Conservation (phyloP, 352 stramenopile species). For the Thalassiosira allenii region DNA sequence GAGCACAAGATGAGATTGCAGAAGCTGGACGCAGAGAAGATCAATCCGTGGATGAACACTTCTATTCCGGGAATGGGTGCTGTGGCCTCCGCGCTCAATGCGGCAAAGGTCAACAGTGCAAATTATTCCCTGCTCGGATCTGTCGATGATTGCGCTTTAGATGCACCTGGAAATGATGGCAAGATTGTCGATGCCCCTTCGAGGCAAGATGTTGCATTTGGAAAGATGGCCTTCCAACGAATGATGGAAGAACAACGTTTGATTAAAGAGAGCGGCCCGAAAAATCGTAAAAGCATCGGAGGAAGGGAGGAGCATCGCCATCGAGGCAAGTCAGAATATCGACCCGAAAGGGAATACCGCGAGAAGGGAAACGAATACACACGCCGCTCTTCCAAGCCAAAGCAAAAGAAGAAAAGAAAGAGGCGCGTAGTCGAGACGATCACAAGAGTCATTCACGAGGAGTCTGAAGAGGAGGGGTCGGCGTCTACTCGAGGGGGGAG, state of each 20-base stretch:
- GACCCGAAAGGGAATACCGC: too few species aligned
- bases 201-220: slow-evolving; percentile 42
- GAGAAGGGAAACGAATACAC: too few species aligned
- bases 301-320: background rate
- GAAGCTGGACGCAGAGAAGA: slow-evolving; percentile 26
- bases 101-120: too few species aligned
- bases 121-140: too few species aligned
- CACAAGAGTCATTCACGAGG: slow-evolving; percentile 48
- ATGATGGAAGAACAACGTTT: slow-evolving; percentile 24
- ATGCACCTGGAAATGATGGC: background rate
- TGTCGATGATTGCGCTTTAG: background rate
- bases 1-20: slow-evolving; percentile 46
- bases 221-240: slow-evolving; percentile 33
- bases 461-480: slow-evolving; percentile 51
- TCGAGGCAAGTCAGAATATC: too few species aligned
- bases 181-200: background rate
- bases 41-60: slow-evolving; percentile 53
- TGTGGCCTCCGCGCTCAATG: background rate
- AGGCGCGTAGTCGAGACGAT: slow-evolving; percentile 50
- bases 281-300: too few species aligned
- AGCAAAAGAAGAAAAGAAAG: slow-evolving; percentile 50
- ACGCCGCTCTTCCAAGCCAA: slow-evolving; percentile 7
- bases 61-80: too few species aligned
- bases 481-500: too few species aligned
- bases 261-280: slow-evolving; percentile 8